Evolutionary conservation across 495 filamentous ascomycete genomes (phyloP), one percentile per base, ranked within the genome.

Genomic region (Penicillium robsamsonii): DNA sequence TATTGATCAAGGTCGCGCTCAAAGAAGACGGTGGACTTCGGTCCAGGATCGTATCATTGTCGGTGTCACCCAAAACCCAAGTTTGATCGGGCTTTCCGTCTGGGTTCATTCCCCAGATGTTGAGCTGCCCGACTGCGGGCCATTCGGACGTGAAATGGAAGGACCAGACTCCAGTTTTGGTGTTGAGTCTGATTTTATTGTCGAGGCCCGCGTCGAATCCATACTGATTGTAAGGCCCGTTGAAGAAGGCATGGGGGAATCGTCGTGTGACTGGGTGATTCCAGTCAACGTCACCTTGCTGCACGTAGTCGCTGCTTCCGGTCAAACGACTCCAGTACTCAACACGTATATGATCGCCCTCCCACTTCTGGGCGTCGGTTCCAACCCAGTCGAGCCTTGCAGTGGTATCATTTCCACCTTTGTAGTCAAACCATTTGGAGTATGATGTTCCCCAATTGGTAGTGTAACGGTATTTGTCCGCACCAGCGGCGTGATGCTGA

Each of bases 71-170:
- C 37, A 76, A 76, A 5, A 86, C 74, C 44, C 70, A 77, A 4
- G 74, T 77, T 50, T 82, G 69, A 62, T 88, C 85, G 5, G 86
- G 85, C 60, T 82, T 70, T 40, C 85, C 85, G 67, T 87, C 80
- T 0, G 80, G 78, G 58, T 88, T 84, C 59, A 87, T 79, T 37
- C 86, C 86, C 86, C 86, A 89, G 10, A 83, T 73, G 61, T 87
- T 89, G 61, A 88, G 68, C 60, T 86, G 83, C 58, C 84, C 84
- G 41, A 76, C 69, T 22, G 80, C 77, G 2, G 86, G 86, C 79
- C 80, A 88, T 63, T 89, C 86, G 5, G 78, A 73, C 71, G 85
- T 80, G 62, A 84, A 84, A 59, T 83, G 73, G 56, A 80, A 79
- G 18, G 77, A 70, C 86, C 86, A 89, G 8, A 68, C 71, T 30